A percentile compares a stretch with the other conserved stretches of the same genome.
Evolutionary conservation across 805 yeast species (phyloP).

Genomic region (Danielia reshetovae): DNA sequence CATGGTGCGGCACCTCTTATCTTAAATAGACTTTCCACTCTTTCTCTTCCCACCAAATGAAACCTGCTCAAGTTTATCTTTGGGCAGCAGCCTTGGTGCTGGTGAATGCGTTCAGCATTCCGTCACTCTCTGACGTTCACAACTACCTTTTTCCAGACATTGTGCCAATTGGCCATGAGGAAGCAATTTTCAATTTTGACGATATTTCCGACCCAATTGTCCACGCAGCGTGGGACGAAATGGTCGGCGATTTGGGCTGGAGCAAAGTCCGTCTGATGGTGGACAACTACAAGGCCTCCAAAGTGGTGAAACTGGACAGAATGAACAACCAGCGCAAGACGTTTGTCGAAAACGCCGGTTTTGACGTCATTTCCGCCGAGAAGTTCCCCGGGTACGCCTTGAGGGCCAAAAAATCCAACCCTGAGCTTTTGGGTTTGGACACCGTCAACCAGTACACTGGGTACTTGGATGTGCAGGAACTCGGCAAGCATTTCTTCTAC

Average conservation of each 20-base stretch:
- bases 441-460: slow-evolving; percentile 80
- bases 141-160: slow-evolving; percentile 3
- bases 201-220: not conserved
- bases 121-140: slow-evolving; percentile 1
- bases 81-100: slow-evolving; percentile 3
- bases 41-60: not conserved
- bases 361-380: slow-evolving; percentile 9
- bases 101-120: slow-evolving; percentile 3
- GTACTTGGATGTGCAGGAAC: slow-evolving; percentile 74
- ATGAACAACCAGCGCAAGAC: slow-evolving; percentile 9
- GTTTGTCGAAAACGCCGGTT: slow-evolving; percentile 3
- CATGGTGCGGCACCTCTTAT: not conserved
- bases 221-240: slow-evolving; percentile 5
- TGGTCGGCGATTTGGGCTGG: slow-evolving; percentile 2
- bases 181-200: no score
- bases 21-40: not conserved
- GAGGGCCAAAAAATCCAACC: slow-evolving; percentile 16
- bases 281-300: slow-evolving; percentile 1
- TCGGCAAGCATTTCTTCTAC: slow-evolving; percentile 87
- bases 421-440: slow-evolving; percentile 63
- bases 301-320: not conserved
- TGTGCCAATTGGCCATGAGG: no score
- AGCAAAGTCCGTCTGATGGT: slow-evolving; percentile 1
- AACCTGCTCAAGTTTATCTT: not conserved
- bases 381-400: slow-evolving; percentile 22